Percentiles rank a stretch among this genome's conserved stretches.
Conservation (phyloP, 2,329 filamentous ascomycete genomes). For the Ampelomyces quisqualis region DNA sequence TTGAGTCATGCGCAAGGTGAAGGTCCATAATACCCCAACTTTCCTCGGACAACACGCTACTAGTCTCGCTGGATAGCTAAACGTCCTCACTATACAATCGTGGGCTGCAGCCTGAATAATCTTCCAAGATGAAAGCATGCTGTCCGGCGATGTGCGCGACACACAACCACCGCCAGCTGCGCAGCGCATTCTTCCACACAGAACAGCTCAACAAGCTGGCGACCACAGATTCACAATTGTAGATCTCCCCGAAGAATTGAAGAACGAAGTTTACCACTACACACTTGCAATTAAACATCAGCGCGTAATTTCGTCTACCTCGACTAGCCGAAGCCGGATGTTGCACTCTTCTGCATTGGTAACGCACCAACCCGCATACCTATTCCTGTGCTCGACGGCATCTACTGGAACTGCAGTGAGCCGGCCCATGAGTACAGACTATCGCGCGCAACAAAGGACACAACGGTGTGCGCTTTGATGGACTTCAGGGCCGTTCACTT, state of each 20-base stretch:
- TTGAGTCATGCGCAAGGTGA: no score
- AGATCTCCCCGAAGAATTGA: constrained; percentile 5
- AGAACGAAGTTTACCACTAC: constrained; percentile 4
- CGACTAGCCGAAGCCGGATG: constrained; percentile 1
- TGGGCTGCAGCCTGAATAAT: no score
- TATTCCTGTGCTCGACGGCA: constrained; percentile 3
- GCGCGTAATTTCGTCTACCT: constrained; percentile 2
- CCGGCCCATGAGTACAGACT: not conserved
- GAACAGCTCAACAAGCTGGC: not conserved
- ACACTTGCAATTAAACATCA: constrained; percentile 1
- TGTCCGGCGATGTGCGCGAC: no score
- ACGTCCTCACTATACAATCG: no score
- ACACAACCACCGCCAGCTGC: no score
- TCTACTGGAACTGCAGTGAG: constrained; percentile 3
- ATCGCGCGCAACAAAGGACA: constrained; percentile 3
- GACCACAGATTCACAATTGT: constrained; percentile 3
- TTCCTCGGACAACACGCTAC: no score
- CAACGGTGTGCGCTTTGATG: constrained; percentile 2
- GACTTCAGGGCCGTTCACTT: constrained; percentile 4
- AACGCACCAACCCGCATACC: constrained; percentile 2
- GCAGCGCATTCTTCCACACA: no score
- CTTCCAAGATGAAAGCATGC: no score
- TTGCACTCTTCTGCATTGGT: not conserved
- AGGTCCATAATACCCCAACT: no score
- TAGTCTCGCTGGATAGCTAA: no score